Percentiles rank a stretch among this genome's conserved stretches.
Evolutionary conservation across 2,329 filamentous ascomycete species (phyloP).

Genomic region (Penicillium psychrosexuale): DNA sequence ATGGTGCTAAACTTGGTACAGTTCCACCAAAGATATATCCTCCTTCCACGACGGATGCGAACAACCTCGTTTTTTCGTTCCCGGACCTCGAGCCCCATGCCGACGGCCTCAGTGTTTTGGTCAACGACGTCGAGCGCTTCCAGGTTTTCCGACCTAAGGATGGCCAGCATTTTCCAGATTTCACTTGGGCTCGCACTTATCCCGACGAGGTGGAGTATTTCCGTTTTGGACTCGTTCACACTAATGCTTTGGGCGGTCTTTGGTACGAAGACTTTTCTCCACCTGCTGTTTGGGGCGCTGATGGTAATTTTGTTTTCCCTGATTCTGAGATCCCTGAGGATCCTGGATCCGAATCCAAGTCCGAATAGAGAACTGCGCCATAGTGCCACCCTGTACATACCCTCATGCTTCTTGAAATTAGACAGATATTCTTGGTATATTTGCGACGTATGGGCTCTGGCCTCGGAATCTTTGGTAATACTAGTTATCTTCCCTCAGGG

Average conservation of each 20-base stretch:
- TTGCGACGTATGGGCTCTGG: neutral
- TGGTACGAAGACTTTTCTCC: constrained; percentile 43
- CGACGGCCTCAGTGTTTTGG: constrained; percentile 57
- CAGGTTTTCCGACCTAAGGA: constrained; percentile 49
- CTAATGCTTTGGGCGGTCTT: constrained; percentile 34
- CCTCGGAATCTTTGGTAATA: neutral
- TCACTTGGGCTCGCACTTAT: constrained; percentile 36
- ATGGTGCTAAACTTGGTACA: constrained; percentile 36
- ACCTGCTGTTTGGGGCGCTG: constrained; percentile 2
- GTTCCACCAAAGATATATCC: constrained; percentile 31
- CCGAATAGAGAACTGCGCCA: neutral
- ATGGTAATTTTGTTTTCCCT: constrained; percentile 16
- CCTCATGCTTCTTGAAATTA: neutral
- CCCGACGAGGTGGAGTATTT: constrained; percentile 39
- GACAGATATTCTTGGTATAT: neutral
- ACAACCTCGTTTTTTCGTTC: constrained; percentile 39
- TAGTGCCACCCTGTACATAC: neutral
- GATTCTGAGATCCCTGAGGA: constrained; percentile 4
- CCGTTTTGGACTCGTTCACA: constrained; percentile 43
- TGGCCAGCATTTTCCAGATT: constrained; percentile 21
- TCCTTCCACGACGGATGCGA: constrained; percentile 17
- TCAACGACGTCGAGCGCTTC: constrained; percentile 61
- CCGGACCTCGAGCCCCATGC: constrained; percentile 28
- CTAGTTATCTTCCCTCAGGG: neutral
- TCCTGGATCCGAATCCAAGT: neutral